phyloP scores from a whole-genome alignment of 2,329 filamentous ascomycete genomes.

The Ascosphaera pollenicola region DNA sequence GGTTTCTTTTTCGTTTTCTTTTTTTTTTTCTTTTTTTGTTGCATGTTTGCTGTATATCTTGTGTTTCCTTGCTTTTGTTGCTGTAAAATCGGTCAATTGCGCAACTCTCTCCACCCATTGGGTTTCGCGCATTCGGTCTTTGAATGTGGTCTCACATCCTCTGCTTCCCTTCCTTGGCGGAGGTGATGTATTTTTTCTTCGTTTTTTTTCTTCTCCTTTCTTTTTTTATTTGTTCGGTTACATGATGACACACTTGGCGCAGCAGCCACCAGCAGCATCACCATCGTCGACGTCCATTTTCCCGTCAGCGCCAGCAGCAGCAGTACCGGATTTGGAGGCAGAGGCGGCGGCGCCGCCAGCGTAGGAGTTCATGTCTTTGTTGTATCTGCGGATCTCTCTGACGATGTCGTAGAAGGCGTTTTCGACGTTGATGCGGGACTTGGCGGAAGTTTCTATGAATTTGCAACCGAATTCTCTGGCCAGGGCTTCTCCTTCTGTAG shows the following conservation, averaged over 20 bases:
- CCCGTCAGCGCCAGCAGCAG: conserved; percentile 9
- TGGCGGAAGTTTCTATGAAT: conserved; percentile 98
- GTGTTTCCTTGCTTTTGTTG: no score
- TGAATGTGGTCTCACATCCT: conserved; percentile 3
- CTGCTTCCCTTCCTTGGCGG: conserved; percentile 7
- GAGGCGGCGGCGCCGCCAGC: conserved; percentile 43
- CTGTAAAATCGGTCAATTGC: no score
- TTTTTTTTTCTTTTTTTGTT: no score
- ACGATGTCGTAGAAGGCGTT: conserved; percentile 98
- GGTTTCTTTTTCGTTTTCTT: conserved; percentile 4
- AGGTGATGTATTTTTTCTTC: conserved; percentile 1
- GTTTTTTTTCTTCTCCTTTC: conserved; percentile 5
- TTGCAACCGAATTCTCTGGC: conserved; percentile 83
- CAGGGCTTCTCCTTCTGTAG: conserved; percentile 66
- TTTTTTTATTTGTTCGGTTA: conserved; percentile 23
- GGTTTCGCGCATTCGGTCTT: no score
- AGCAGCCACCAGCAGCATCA: conserved; percentile 44
- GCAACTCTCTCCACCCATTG: no score
- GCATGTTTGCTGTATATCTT: no score
- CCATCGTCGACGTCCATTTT: conserved; percentile 55
- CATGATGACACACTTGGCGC: conserved; percentile 73
- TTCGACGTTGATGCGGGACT: conserved; percentile 95
- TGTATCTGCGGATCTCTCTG: conserved; percentile 91
- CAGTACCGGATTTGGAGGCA: conserved; percentile 26
- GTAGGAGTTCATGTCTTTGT: conserved; percentile 92